Percentiles rank a stretch among this genome's conserved stretches.
Conservation (phyloP, 2,329 filamentous ascomycete species). For the Xylariales sp. region DNA sequence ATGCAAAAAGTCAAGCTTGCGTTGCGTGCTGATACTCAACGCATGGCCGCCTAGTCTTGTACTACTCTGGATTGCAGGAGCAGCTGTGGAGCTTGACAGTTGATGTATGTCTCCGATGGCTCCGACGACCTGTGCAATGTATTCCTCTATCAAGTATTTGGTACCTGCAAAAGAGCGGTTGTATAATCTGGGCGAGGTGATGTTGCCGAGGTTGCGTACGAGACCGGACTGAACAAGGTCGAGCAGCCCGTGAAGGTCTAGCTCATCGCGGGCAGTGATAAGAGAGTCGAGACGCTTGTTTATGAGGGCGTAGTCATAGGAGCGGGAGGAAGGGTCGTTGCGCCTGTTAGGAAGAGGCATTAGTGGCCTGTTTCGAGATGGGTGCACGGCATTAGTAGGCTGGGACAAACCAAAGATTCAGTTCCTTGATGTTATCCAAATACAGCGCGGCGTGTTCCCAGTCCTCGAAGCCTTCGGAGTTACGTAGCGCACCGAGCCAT, state of each 20-base stretch:
- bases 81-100: slow-evolving; percentile 2
- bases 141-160: slow-evolving; percentile 86
- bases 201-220: slow-evolving; percentile 86
- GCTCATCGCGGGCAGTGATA: slow-evolving; percentile 61
- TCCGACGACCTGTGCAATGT: slow-evolving; percentile 77
- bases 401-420: slow-evolving; percentile 70
- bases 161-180: slow-evolving; percentile 83
- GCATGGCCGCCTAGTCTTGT: neutral
- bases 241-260: slow-evolving; percentile 69
- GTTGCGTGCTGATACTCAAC: slow-evolving; percentile 56
- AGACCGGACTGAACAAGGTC: slow-evolving; percentile 75
- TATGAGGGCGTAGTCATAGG: slow-evolving; percentile 86
- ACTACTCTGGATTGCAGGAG: neutral
- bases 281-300: slow-evolving; percentile 70
- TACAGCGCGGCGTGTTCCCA: slow-evolving; percentile 82
- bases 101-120: slow-evolving; percentile 70
- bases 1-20: slow-evolving; percentile 80
- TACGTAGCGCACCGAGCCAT: slow-evolving; percentile 60
- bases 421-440: slow-evolving; percentile 75
- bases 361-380: no score
- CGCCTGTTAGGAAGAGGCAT: slow-evolving; percentile 62
- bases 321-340: slow-evolving; percentile 71
- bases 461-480: slow-evolving; percentile 70
- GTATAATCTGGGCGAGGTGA: slow-evolving; percentile 75
- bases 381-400: no score